Base-by-base conservation (phyloP, 495 filamentous ascomycete species). In the Xylaria nigripes region DNA sequence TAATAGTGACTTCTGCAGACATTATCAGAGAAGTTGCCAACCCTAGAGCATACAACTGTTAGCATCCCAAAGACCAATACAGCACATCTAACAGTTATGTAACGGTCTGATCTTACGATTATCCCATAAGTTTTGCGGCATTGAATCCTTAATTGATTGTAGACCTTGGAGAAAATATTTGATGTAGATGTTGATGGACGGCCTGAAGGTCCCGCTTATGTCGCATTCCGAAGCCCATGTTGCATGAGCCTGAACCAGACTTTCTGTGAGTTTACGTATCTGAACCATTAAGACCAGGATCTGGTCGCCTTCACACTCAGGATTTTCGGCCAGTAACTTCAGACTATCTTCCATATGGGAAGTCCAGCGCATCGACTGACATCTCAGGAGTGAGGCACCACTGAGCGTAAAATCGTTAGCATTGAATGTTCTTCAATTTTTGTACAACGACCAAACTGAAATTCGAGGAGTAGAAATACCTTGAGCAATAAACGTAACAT, bases 281-380 rank as follows among this genome's bases (percentile, higher is more conserved):
- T 62, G 69, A 25, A 72, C 72, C 54, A 68, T 65, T 3, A 56
- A 36, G 2, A 60, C 56, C 1, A 68, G 60, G 21, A 63, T 32
- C 34, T 55, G 50, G 56, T 68, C 65, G 7, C 59, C 49, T 19
- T 46, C 42, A 23, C 58, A 60, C 30, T 65, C 60, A 6, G 65
- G 57, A 2, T 57, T 25, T 1, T 48, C 30, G 15, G 60, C 49
- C 9, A 68, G 50, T 18, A 63, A 50, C 19, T 61, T 54, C 4
- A 68, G 60, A 25, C 57, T 65, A 15, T 63, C 65, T 22, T 68
- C 65, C 65, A 68, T 65, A 19, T 65, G 60, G 4, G 60, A 19
- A 2, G 62, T 68, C 65, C 65, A 68, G 5, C 62, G 58, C 65
- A 68, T 68, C 25, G 65, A 48, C 15, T 57, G 54, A 16, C 48